Evolutionary conservation across 495 filamentous ascomycete genomes (phyloP).

Genomic region (Trichoderma reesei): DNA sequence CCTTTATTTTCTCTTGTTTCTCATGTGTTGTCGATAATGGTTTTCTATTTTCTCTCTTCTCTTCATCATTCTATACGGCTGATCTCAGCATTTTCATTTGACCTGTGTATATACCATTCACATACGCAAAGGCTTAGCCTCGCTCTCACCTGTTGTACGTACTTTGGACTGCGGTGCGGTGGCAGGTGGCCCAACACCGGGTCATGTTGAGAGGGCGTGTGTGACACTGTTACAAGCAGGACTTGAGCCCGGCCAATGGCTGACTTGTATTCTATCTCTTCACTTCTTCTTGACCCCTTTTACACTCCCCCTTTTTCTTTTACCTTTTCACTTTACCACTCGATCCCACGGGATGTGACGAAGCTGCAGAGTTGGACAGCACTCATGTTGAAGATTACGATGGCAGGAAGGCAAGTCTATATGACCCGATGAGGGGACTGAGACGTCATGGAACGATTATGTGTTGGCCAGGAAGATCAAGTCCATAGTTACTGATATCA

Average conservation of each 20-base stretch:
- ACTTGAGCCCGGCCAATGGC: not conserved
- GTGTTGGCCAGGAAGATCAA: not conserved
- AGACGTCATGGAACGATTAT: constrained; percentile 3
- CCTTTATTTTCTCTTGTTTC: not conserved
- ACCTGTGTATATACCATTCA: constrained; percentile 4
- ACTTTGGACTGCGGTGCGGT: not conserved
- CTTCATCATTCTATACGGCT: not conserved
- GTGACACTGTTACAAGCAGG: not conserved
- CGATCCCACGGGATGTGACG: not conserved
- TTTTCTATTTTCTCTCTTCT: not conserved
- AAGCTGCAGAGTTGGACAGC: not conserved
- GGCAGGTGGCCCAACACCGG: not conserved
- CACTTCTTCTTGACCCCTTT: too few species aligned
- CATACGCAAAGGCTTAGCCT: not conserved
- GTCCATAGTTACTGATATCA: not conserved
- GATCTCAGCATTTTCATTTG: constrained; percentile 1
- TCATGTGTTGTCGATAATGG: not conserved
- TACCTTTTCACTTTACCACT: not conserved
- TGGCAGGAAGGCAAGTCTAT: not conserved
- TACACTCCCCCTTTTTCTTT: too few species aligned
- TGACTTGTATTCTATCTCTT: constrained; percentile 1
- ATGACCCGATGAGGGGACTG: not conserved
- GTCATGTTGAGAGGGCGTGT: not conserved
- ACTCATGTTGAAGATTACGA: not conserved
- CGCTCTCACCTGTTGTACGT: not conserved